Evolutionary conservation across 1,139 yeast species (phyloP).

Genomic region (Scheffersomyces cryptocercus): DNA sequence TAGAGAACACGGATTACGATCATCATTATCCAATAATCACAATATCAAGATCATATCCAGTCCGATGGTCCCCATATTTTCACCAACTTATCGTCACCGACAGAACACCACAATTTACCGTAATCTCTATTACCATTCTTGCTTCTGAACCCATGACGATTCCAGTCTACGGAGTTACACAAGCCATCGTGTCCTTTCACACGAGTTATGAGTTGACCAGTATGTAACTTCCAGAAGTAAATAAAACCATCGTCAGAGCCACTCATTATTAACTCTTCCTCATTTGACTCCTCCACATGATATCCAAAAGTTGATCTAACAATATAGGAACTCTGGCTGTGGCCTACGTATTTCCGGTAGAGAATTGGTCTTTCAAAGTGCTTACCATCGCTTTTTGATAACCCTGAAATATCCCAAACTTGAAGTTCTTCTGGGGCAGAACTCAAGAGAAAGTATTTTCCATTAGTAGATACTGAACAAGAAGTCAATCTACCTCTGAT

Average conservation of each 20-base stretch:
- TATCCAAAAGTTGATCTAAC: conserved; percentile 80
- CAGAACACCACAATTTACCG: conserved; percentile 71
- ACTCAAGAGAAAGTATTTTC: conserved; percentile 59
- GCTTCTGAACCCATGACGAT: conserved; percentile 30
- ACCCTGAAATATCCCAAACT: conserved; percentile 61
- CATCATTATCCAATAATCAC: too few relatives aligned
- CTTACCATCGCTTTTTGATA: conserved; percentile 5
- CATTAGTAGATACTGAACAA: conserved; percentile 40
- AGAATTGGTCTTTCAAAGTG: conserved; percentile 34
- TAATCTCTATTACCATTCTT: conserved; percentile 30
- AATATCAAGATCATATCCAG: conserved; percentile 4
- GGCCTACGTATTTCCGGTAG: conserved; percentile 68
- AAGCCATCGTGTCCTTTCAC: conserved; percentile 64
- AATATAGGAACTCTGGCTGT: conserved; percentile 66
- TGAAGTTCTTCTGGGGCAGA: conserved; percentile 79
- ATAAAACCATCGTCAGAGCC: conserved; percentile 85
- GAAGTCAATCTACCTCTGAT: conserved; percentile 42
- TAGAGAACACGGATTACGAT: too few relatives aligned
- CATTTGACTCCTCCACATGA: conserved; percentile 34
- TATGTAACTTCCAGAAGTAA: conserved; percentile 77
- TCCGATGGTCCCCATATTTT: conserved; percentile 61
- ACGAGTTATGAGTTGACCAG: conserved; percentile 67
- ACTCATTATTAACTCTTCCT: conserved; percentile 70
- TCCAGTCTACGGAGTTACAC: conserved; percentile 82
- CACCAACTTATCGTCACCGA: conserved; percentile 76